These are phyloP conservation scores for Ampelomyces quisqualis DNA, from an alignment of 2,329 filamentous ascomycete species.

Conservation along the genomic window DNA sequence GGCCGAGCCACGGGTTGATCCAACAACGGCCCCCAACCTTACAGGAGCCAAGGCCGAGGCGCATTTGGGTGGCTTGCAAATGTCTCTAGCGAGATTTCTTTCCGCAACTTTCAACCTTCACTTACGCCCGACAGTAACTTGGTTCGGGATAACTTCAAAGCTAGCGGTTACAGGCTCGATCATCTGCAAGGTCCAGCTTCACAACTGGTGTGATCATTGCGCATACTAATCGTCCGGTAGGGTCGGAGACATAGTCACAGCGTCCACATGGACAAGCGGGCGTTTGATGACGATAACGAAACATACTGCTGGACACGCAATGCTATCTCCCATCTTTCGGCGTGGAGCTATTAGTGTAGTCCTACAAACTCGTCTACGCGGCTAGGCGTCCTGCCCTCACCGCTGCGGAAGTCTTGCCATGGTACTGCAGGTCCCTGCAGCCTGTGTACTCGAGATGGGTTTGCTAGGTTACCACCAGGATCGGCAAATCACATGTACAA, in stretches of 20 bases:
- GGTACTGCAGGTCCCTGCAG: too few relatives aligned
- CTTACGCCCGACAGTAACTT: conserved; percentile 19
- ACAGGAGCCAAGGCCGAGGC: conserved; percentile 12
- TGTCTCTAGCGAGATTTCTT: conserved; percentile 20
- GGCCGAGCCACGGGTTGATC: conserved; percentile 6
- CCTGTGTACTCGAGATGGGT: too few relatives aligned
- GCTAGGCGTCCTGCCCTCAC: conserved; percentile 4
- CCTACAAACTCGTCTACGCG: not conserved
- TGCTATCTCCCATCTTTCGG: too few relatives aligned
- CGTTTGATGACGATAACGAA: conserved; percentile 21
- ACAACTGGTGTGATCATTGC: conserved; percentile 4
- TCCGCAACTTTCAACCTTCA: conserved; percentile 19
- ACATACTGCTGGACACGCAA: conserved; percentile 1
- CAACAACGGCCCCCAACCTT: conserved; percentile 14
- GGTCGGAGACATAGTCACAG: conserved; percentile 5
- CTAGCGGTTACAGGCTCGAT: conserved; percentile 21
- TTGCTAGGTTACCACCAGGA: too few relatives aligned
- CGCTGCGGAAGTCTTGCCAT: conserved; percentile 1
- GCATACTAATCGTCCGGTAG: conserved; percentile 7
- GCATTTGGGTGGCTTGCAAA: conserved; percentile 6
- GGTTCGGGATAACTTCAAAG: conserved; percentile 10
- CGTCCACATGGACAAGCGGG: conserved; percentile 8
- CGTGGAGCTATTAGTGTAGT: not conserved
- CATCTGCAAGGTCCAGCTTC: conserved; percentile 7
- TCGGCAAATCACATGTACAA: too few relatives aligned